Evolutionary conservation across 2,329 filamentous ascomycete genomes (phyloP), one percentile per base, ranked within the genome.

Genomic region (Nigrospora oryzae): DNA sequence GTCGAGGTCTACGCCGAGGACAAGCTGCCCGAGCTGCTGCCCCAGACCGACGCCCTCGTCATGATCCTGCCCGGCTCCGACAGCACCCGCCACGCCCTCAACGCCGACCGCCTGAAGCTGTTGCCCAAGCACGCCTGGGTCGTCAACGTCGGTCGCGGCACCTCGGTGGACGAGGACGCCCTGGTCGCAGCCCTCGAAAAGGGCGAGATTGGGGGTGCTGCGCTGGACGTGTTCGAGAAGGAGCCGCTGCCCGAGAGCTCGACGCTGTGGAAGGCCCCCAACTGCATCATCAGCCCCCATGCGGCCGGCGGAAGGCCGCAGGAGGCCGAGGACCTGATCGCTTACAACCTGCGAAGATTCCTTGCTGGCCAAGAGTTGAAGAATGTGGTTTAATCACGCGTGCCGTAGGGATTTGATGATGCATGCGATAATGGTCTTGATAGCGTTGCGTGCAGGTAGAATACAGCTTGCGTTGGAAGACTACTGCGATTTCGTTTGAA

Each of bases 1-100:
- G 65, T 77, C 37, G 68, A 82, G 65, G 72, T 84, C 44, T 74
- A 70, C 59, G 59, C 54, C 42, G 78, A 83, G 58, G 73, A 77
- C 45, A 64, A 62, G 38, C 66, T 84, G 37, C 49, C 70, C 5
- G 63, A 74, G 49, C 60, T 82, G 31, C 67, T 84, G 33, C 65
- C 71, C 31, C 55, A 71, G 57, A 81, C 79, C 0, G 80, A 84
- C 53, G 80, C 77, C 0, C 66, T 84, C n/a, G 78, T 84, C 53
- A 82, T 84, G 79, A 83, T 83, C 50, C 66, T 83, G 8, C 79
- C 79, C 0, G 79, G 79, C 0, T 71, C 71, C 33, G 74, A 73
- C 10, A 65, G 68, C n/a, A 83, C 79, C 23, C 64, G 63, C 33
- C 63, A 82, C 53, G 77, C 67, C 2, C 67, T 83, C 47, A 76